Percentiles rank a stretch among this genome's conserved stretches.
Conservation (phyloP, 345 rosid genomes). For the Aethionema arabicum region DNA sequence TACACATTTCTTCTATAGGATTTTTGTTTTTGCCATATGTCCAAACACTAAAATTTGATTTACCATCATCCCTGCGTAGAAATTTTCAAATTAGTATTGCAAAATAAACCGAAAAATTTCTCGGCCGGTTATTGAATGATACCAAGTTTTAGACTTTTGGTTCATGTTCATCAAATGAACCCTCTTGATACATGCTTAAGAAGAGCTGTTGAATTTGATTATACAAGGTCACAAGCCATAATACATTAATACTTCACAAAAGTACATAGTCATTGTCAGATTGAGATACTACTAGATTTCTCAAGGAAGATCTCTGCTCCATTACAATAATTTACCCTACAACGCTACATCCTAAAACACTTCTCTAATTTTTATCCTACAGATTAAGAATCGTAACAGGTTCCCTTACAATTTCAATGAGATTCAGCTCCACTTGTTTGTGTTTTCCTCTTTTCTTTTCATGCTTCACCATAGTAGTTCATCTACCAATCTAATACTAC, state of each 20-base stretch:
- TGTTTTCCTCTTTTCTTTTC: neutral
- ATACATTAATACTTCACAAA: conserved; percentile 41
- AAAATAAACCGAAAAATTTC: too few species aligned
- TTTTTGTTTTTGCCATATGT: too few species aligned
- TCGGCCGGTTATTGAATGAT: too few species aligned
- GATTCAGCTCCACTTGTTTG: conserved; percentile 22
- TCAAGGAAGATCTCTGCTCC: conserved; percentile 13
- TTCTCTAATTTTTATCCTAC: conserved; percentile 31
- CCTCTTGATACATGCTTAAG: too few species aligned
- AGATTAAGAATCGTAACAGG: conserved; percentile 32
- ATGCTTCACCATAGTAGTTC: conserved; percentile 24
- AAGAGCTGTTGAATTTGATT: too few species aligned
- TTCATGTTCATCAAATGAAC: too few species aligned
- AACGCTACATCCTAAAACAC: conserved; percentile 14
- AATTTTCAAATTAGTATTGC: too few species aligned
- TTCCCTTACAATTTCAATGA: conserved; percentile 27
- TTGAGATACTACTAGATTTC: conserved; percentile 8
- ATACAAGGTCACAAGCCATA: conserved; percentile 26
- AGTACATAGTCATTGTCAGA: conserved; percentile 33
- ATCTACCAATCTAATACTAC: conserved; percentile 32
- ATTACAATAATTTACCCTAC: conserved; percentile 32
- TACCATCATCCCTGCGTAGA: too few species aligned
- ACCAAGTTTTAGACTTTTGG: too few species aligned
- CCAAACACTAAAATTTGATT: too few species aligned
- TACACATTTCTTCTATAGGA: too few species aligned